These are phyloP conservation scores for Fagopyrum homotropicum DNA, from an alignment of 148 eudicot species.

Conservation along the genomic window DNA sequence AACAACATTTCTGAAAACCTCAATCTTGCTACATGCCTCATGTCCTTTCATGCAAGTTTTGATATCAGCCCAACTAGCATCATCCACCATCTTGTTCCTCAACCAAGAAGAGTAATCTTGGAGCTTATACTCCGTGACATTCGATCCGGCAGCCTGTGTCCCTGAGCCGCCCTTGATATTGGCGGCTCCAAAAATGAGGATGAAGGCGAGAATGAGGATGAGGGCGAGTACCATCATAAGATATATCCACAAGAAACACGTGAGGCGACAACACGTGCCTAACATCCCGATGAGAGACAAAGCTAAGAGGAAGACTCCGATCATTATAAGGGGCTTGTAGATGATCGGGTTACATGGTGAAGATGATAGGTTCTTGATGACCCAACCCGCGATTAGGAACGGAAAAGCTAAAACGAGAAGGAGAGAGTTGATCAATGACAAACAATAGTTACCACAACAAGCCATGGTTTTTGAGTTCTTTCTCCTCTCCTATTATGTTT, in stretches of 20 bases:
- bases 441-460: background rate
- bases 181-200: conserved; percentile 23
- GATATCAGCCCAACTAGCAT: conserved; percentile 28
- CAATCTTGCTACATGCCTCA: conserved; percentile 31
- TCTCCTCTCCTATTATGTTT: background rate
- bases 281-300: conserved; percentile 29
- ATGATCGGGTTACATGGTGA: conserved; percentile 40
- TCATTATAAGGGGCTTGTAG: conserved; percentile 33
- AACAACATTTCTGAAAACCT: conserved; percentile 19
- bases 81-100: conserved; percentile 22
- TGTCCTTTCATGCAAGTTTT: conserved; percentile 26
- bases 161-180: conserved; percentile 18
- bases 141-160: conserved; percentile 16
- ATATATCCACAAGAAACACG: conserved; percentile 27
- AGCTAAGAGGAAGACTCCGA: conserved; percentile 22
- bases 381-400: conserved; percentile 26
- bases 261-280: conserved; percentile 26
- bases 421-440: conserved; percentile 22
- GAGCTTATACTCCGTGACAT: conserved; percentile 24
- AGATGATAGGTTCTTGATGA: conserved; percentile 16
- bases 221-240: conserved; percentile 20
- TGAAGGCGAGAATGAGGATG: conserved; percentile 19
- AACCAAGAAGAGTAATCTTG: conserved; percentile 27
- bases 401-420: conserved; percentile 31
- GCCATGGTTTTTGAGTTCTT: background rate